Evolutionary conservation across 495 filamentous ascomycete genomes (phyloP).

Genomic region (Neurospora sp.): DNA sequence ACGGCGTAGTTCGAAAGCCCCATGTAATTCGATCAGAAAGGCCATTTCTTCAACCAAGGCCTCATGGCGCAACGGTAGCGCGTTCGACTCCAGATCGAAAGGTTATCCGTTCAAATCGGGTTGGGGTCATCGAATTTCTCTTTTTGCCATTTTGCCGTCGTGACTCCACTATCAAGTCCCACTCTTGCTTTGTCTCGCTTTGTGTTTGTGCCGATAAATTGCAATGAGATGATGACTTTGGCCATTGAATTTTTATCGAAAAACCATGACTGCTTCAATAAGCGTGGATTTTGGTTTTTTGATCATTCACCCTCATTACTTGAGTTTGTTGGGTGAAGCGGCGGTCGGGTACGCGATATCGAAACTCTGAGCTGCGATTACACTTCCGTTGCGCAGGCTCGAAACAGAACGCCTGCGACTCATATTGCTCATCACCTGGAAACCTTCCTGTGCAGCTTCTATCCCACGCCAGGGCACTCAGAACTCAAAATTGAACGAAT

Average conservation of each 20-base stretch:
- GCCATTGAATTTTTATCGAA: background rate
- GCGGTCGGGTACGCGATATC: background rate
- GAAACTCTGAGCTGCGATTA: background rate
- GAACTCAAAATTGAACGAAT: background rate
- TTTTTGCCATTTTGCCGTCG: background rate
- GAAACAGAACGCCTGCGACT: background rate
- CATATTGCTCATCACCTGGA: background rate
- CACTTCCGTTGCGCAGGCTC: background rate
- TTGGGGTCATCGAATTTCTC: background rate
- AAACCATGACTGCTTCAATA: no score
- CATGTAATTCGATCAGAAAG: background rate
- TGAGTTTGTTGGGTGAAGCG: background rate
- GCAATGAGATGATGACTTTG: background rate
- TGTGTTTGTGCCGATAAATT: background rate
- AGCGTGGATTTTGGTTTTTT: background rate
- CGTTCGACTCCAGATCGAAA: conserved; percentile 38
- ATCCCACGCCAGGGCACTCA: background rate
- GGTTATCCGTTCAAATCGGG: conserved; percentile 24
- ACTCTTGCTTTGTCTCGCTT: background rate
- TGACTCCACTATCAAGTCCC: background rate
- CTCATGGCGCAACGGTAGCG: conserved; percentile 31
- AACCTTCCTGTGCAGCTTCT: background rate
- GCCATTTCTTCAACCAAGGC: background rate
- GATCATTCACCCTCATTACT: background rate
- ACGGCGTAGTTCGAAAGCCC: background rate